These are phyloP conservation scores for Daucus carota DNA, from an alignment of 129 eudicot genomes.

Conservation along the genomic window DH1_v3.0 NC_030385.2:1266501-1267000, in stretches of 20 bases:
- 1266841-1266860: not conserved
- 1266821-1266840: too few species aligned
- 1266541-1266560: slow-evolving; percentile 30
- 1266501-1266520: slow-evolving; percentile 4
- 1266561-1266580: slow-evolving; percentile 17
- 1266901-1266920: too few species aligned
- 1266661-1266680: too few species aligned
- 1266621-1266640: not conserved
- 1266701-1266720: too few species aligned
- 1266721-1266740: too few species aligned
- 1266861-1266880: too few species aligned
- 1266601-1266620: not conserved
- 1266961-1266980: not conserved
- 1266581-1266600: not conserved
- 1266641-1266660: not conserved
- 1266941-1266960: not conserved
- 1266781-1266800: too few species aligned
- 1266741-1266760: too few species aligned
- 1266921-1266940: not conserved
- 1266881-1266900: not conserved
- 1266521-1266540: slow-evolving; percentile 38
- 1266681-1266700: too few species aligned
- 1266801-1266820: not conserved
- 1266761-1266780: too few species aligned
- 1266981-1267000: not conserved